These are phyloP conservation scores for Dioszegia crocea DNA, from an alignment of 768 basidiomycete species.

Conservation along the genomic window DNA sequence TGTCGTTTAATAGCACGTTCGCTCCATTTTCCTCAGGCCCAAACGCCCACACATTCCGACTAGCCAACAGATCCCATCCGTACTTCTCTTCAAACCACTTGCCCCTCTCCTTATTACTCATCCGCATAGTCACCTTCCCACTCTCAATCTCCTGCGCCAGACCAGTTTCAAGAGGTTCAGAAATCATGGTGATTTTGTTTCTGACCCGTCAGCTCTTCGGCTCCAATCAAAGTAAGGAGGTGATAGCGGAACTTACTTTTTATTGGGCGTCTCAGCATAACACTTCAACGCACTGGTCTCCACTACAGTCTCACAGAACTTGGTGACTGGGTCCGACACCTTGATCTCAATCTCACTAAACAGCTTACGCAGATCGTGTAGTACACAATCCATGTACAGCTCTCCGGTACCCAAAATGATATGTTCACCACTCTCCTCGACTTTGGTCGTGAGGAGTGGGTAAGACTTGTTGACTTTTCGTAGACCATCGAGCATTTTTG, in stretches of 20 bases:
- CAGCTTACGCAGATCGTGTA: constrained; percentile 87
- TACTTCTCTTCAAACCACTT: constrained; percentile 95
- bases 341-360: constrained; percentile 99
- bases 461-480: constrained; percentile 98
- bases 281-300: constrained; percentile 98
- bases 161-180: constrained; percentile 91
- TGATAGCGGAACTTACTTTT: constrained; percentile 51
- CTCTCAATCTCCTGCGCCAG: constrained; percentile 94
- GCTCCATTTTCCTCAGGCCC: constrained; percentile 94
- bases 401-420: constrained; percentile 96
- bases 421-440: constrained; percentile 97
- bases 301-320: constrained; percentile 95
- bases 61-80: constrained; percentile 96
- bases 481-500: constrained; percentile 96
- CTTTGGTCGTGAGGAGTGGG: constrained; percentile 87
- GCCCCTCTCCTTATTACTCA: constrained; percentile 91
- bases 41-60: constrained; percentile 98
- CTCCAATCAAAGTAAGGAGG: neutral
- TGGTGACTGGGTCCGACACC: constrained; percentile 96
- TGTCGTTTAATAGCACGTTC: constrained; percentile 91
- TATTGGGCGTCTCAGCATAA: constrained; percentile 98
- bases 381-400: constrained; percentile 89
- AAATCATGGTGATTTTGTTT: constrained; percentile 98
- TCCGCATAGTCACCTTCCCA: constrained; percentile 86
- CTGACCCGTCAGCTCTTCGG: constrained; percentile 52